A percentile compares a stretch with the other conserved stretches of the same genome.
Conservation (phyloP, 352 stramenopile species). For the Pythium folliculosum region DNA sequence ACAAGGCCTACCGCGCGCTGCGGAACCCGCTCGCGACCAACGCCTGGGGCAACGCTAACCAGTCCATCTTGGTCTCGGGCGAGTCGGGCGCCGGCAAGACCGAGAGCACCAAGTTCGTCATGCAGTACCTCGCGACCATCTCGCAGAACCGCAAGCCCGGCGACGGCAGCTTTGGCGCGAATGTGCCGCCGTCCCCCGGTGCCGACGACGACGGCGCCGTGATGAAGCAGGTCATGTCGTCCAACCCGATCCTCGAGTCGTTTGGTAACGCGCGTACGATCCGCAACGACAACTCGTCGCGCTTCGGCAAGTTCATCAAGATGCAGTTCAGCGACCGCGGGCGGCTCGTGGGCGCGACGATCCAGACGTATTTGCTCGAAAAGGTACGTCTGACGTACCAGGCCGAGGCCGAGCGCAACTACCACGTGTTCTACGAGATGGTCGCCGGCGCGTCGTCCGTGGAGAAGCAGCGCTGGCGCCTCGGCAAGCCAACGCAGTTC, state of each 20-base stretch:
- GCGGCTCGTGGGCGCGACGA: slow-evolving; percentile 87
- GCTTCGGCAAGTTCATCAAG: slow-evolving; percentile 98
- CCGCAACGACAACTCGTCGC: slow-evolving; percentile 96
- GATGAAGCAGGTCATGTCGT: slow-evolving; percentile 94
- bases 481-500: slow-evolving; percentile 68
- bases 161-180: slow-evolving; percentile 8
- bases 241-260: slow-evolving; percentile 98
- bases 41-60: slow-evolving; percentile 57
- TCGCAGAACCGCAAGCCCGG: slow-evolving; percentile 45
- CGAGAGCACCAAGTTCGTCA: slow-evolving; percentile 96
- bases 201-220: slow-evolving; percentile 65
- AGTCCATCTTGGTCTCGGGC: slow-evolving; percentile 92
- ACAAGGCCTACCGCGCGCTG: slow-evolving; percentile 87
- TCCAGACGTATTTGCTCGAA: slow-evolving; percentile 96
- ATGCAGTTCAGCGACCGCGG: slow-evolving; percentile 90
- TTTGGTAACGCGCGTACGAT: slow-evolving; percentile 98
- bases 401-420: slow-evolving; percentile 92
- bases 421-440: slow-evolving; percentile 97
- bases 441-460: slow-evolving; percentile 67
- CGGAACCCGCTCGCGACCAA: slow-evolving; percentile 51
- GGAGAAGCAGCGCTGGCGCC: slow-evolving; percentile 66
- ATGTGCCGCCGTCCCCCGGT: slow-evolving; percentile 24
- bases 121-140: slow-evolving; percentile 94
- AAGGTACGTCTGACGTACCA: slow-evolving; percentile 95
- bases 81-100: slow-evolving; percentile 96